These are phyloP conservation scores for Acacia pycnantha DNA, from an alignment of 331 rosid genomes.

Conservation along the genomic window DNA sequence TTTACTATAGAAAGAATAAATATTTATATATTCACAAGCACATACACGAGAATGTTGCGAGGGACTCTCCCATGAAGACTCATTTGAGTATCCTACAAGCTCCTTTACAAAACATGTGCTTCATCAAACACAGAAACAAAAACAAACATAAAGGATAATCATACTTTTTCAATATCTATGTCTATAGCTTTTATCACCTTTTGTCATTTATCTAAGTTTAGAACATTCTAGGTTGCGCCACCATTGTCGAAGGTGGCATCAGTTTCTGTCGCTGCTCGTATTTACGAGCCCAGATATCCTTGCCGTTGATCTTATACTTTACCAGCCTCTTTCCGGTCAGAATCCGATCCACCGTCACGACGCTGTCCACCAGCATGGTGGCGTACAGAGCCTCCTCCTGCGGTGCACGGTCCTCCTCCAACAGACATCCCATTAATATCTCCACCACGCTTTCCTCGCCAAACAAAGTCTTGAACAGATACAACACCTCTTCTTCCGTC, in stretches of 20 bases:
- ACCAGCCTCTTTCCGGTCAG: constrained; percentile 41
- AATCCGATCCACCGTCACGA: constrained; percentile 44
- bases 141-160: neutral
- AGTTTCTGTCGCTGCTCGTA: constrained; percentile 42
- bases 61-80: neutral
- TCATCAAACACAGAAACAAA: neutral
- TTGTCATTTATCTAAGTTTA: neutral
- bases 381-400: constrained; percentile 45
- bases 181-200: neutral
- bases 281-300: constrained; percentile 75
- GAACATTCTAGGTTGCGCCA: neutral
- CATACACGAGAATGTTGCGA: neutral
- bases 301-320: constrained; percentile 50
- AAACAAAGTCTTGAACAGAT: constrained; percentile 21
- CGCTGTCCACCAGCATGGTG: constrained; percentile 41
- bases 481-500: constrained; percentile 38
- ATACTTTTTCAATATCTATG: neutral
- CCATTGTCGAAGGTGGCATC: neutral
- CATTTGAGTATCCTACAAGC: neutral
- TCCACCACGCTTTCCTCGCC: constrained; percentile 44
- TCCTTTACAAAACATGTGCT: neutral
- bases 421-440: constrained; percentile 39
- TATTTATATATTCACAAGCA: neutral
- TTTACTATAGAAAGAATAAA: neutral
- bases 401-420: constrained; percentile 13